phyloP scores from a whole-genome alignment of 164 flowering plant genomes.

The Vitis rotundifolia region DNA sequence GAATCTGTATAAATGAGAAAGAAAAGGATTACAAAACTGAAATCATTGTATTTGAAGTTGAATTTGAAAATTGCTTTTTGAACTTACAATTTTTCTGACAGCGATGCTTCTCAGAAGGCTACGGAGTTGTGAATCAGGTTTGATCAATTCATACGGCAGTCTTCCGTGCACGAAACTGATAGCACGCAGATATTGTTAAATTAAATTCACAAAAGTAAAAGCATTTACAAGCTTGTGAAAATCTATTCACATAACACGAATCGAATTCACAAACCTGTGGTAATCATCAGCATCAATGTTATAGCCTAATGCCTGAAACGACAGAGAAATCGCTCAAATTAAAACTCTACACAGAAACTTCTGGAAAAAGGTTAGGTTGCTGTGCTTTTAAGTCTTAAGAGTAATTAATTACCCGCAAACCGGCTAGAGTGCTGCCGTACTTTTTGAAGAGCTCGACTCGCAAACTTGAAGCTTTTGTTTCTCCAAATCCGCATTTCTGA shows the following conservation, averaged over 20 bases:
- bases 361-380: not conserved
- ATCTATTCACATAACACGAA: no score
- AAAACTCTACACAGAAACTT: not conserved
- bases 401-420: conserved; percentile 61
- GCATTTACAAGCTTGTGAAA: no score
- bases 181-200: not conserved
- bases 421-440: conserved; percentile 94
- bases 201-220: no score
- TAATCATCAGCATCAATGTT: conserved; percentile 60
- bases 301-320: conserved; percentile 52
- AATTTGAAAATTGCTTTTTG: no score
- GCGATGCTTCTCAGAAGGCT: conserved; percentile 57
- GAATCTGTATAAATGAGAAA: conserved; percentile 44
- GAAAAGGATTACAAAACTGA: not conserved
- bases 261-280: conserved; percentile 39
- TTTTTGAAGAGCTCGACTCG: conserved; percentile 73
- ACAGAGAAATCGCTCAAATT: not conserved
- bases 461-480: conserved; percentile 51
- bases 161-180: conserved; percentile 91
- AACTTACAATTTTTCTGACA: conserved; percentile 70
- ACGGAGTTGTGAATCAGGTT: conserved; percentile 59
- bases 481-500: conserved; percentile 63
- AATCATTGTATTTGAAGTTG: not conserved
- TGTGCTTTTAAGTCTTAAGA: no score
- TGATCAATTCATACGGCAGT: conserved; percentile 76